Evolutionary conservation across 345 rosid genomes (phyloP), one percentile per base, ranked within the genome.

Genomic region (Gossypium arboreum): DNA sequence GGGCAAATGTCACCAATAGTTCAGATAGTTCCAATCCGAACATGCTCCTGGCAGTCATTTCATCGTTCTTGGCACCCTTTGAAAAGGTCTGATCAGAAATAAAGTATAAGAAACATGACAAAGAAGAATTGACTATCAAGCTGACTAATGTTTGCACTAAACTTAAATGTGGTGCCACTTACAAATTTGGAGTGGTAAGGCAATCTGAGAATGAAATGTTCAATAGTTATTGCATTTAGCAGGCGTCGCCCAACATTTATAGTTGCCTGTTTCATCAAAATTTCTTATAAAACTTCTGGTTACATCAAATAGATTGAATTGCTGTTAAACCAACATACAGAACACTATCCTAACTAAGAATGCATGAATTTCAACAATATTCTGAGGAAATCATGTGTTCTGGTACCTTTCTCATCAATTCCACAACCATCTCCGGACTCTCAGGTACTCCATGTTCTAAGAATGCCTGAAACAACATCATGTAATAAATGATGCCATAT

Each of bases 1-100:
- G 98, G 62, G 90, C 93, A 75, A 94, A 92, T 63, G 97, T 88
- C 61, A 92, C 94, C 81, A 89, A 78, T 1, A 94, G 97, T 84
- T 94, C 92, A 25, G 94, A 90, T 63, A 90, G 78, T 82, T 92
- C 94, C 91, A 90, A 77, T 3, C 92, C 96, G 44, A 86, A 92
- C 56, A 73, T 80, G 71, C 83, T 84, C 78, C 97, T 86, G 10
- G 78, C 91, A 58, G 84, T 84, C 88, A 83, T 81, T 62, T 84
- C 94, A 47, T 84, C 89, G 18, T 86, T 88, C 73, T 86, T 94
- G 24, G 81, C 77, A 34, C 86, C 83, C 71, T 85, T 89, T 18
- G 85, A 58, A 57, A 79, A 75, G 47, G 78, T 78, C 91, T 88
- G 82, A 44, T 11, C 17, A 51, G 39, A 74, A 64, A 3, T 59